Percentiles rank a stretch among this genome's conserved stretches.
Conservation (phyloP, 345 rosid genomes). For the Salix suchowensis region DNA sequence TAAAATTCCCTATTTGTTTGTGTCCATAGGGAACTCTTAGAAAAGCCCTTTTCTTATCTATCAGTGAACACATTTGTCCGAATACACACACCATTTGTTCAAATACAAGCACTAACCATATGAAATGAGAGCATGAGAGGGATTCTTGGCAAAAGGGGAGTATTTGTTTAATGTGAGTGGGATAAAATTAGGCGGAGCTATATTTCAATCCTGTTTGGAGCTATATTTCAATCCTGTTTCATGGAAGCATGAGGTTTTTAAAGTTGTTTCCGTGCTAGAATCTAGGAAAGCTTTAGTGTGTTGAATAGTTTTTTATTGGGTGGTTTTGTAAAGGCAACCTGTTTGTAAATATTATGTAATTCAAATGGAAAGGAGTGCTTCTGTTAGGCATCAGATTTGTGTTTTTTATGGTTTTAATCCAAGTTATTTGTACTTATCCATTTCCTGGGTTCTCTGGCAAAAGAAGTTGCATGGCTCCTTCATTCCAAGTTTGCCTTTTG, state of each 20-base stretch:
- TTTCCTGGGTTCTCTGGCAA: background rate
- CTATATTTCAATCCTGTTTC: background rate
- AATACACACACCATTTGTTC: background rate
- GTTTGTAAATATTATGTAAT: background rate
- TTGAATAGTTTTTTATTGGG: background rate
- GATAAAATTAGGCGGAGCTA: background rate
- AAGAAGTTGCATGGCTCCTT: background rate
- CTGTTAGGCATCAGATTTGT: background rate
- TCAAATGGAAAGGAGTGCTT: background rate
- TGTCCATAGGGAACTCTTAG: background rate
- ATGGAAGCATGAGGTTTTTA: background rate
- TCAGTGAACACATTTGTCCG: background rate
- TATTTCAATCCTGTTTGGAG: background rate
- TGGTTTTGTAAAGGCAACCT: background rate
- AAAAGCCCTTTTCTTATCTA: background rate
- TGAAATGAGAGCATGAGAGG: background rate
- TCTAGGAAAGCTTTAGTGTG: background rate
- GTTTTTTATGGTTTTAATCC: background rate
- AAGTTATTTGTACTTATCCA: background rate
- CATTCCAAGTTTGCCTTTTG: background rate
- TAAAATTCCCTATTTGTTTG: background rate
- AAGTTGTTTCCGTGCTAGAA: background rate
- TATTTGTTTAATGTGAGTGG: background rate
- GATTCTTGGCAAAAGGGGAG: background rate
- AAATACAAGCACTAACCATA: background rate